Percentiles rank a stretch among this genome's conserved stretches.
Conservation (phyloP, 768 basidiomycete species). For the Macrocybe gigantea region DNA sequence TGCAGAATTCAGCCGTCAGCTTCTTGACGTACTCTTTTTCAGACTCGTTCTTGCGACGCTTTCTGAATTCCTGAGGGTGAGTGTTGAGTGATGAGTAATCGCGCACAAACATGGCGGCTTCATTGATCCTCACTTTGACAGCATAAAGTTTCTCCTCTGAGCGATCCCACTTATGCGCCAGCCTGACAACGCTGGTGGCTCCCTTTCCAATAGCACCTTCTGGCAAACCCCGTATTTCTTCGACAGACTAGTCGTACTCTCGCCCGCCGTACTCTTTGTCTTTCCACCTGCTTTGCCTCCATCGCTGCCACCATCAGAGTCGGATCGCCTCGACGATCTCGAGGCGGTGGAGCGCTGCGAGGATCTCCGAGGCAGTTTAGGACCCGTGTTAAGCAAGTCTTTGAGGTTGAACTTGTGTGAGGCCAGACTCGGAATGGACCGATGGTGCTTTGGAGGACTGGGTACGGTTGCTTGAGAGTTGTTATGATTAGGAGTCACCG, state of each 20-base stretch:
- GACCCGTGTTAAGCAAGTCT: slow-evolving; percentile 64
- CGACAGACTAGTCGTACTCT: slow-evolving; percentile 42
- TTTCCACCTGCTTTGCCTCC: slow-evolving; percentile 14
- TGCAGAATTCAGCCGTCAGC: slow-evolving; percentile 98
- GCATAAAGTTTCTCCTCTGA: slow-evolving; percentile 96
- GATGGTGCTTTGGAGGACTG: slow-evolving; percentile 31
- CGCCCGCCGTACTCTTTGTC: slow-evolving; percentile 35
- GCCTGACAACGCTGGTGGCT: slow-evolving; percentile 93
- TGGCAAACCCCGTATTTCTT: slow-evolving; percentile 98
- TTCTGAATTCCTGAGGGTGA: slow-evolving; percentile 82
- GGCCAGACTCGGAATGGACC: slow-evolving; percentile 50
- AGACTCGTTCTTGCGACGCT: slow-evolving; percentile 94
- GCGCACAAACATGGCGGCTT: neutral
- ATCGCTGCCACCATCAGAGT: slow-evolving; percentile 46
- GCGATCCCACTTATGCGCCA: slow-evolving; percentile 99
- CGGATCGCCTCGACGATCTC: slow-evolving; percentile 55
- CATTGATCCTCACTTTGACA: slow-evolving; percentile 69
- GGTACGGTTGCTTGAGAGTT: neutral
- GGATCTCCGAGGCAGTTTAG: slow-evolving; percentile 65
- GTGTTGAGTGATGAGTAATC: neutral
- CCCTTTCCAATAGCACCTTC: slow-evolving; percentile 95
- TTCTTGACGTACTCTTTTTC: slow-evolving; percentile 99
- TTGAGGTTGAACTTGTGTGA: slow-evolving; percentile 80
- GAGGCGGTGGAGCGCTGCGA: slow-evolving; percentile 67
- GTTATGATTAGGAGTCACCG: slow-evolving; percentile 5